Evolutionary conservation across 306 rosid species (phyloP), one percentile per base, ranked within the genome.

Genomic region (Prunus mume): DNA sequence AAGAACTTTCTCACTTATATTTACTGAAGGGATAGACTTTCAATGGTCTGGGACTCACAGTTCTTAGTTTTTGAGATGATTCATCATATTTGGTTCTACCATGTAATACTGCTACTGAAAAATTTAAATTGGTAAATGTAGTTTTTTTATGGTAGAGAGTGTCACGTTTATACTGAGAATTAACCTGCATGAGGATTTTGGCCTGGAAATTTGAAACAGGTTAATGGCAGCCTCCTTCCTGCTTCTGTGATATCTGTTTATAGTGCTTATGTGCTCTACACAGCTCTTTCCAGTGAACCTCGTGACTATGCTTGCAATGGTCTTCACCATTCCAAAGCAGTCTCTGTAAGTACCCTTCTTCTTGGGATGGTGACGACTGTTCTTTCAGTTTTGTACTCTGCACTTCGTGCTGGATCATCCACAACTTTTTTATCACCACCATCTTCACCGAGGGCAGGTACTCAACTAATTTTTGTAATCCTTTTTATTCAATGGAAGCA

Each of bases 401-500:
- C 99, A 41, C 80, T 95, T 71, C 97, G 99, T 24, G 97, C 97
- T 69, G 99, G 99, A 69, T 95, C 97, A 79, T 95, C 99, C 7
- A 91, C 90, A 43, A 78, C 97, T 41, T 92, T 95, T 84, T 76
- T 95, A 24, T 95, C 97, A 14, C 99, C 97, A 34, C 89, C 96
- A 52, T 87, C 97, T 80, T 95, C 99, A 70, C 97, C 97, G 24
- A 95, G 32, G 75, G 63, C 85, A 56, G 97, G 97, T 92, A 82
- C 62, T 65, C 12, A 62, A 68, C 27, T 15, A 58, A 2, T 27
- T 19, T 45, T 43, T 13, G 6, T 43, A 8, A 32, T 56, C 20
- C 4, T 6, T 67, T 12, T n/a, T 43, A 22, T 30, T 18, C 50
- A 65, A 25, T 27, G 24, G 46, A 65, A 65, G 25, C 38, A 18